These are phyloP conservation scores for Colletotrichum lupini DNA, from an alignment of 2,329 filamentous ascomycete species.

Conservation along the genomic window DNA sequence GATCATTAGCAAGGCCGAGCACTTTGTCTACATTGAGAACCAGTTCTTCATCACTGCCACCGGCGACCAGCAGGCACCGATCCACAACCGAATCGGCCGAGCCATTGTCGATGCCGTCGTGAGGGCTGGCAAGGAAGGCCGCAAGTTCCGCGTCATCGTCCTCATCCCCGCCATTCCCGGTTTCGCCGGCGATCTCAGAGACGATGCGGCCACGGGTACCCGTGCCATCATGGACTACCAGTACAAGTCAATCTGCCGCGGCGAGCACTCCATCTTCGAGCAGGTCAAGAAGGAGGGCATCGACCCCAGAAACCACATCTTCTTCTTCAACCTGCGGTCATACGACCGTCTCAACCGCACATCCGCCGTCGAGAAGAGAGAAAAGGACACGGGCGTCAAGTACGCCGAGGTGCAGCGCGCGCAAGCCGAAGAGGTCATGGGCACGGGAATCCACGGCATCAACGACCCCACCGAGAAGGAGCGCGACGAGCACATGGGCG, in stretches of 20 bases:
- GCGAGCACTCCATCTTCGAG: slow-evolving; percentile 89
- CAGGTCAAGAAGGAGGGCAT: slow-evolving; percentile 79
- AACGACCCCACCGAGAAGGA: slow-evolving; percentile 55
- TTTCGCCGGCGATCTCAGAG: slow-evolving; percentile 90
- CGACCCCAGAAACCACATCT: slow-evolving; percentile 84
- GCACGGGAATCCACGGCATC: slow-evolving; percentile 73
- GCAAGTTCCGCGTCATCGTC: slow-evolving; percentile 92
- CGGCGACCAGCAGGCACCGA: slow-evolving; percentile 84
- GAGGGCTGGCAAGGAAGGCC: slow-evolving; percentile 80
- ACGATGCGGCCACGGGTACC: slow-evolving; percentile 86
- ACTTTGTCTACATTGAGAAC: slow-evolving; percentile 98
- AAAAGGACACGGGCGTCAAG: slow-evolving; percentile 82
- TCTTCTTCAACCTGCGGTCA: slow-evolving; percentile 92
- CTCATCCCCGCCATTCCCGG: slow-evolving; percentile 92
- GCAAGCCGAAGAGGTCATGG: slow-evolving; percentile 90
- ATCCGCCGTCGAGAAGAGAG: slow-evolving; percentile 75
- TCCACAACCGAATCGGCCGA: slow-evolving; percentile 87
- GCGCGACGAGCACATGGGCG: slow-evolving; percentile 61
- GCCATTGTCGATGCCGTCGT: slow-evolving; percentile 94
- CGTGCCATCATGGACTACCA: slow-evolving; percentile 98
- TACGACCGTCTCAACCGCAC: slow-evolving; percentile 95
- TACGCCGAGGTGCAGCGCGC: slow-evolving; percentile 90
- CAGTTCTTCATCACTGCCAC: slow-evolving; percentile 99
- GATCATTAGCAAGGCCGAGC: slow-evolving; percentile 86
- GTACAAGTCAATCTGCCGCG: slow-evolving; percentile 94